Evolutionary conservation across 2,329 filamentous ascomycete genomes (phyloP).

Genomic region (Hortaea werneckii): DNA sequence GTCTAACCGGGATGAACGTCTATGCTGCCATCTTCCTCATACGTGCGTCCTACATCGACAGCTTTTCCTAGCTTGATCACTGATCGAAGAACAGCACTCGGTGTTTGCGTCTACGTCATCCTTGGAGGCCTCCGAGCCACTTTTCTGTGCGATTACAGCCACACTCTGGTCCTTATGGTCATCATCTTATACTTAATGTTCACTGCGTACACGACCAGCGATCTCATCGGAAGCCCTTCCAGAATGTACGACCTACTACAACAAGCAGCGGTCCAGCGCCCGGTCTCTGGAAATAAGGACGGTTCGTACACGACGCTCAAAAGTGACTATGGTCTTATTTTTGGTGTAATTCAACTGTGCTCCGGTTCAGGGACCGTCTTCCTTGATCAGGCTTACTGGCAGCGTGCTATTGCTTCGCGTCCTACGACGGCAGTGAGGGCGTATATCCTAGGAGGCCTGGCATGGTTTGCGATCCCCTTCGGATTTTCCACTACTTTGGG

Average conservation of each 20-base stretch:
- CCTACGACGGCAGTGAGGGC: conserved; percentile 28
- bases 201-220: conserved; percentile 28
- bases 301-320: conserved; percentile 32
- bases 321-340: conserved; percentile 7
- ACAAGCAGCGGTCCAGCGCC: conserved; percentile 23
- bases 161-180: conserved; percentile 33
- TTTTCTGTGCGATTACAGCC: conserved; percentile 29
- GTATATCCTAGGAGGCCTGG: conserved; percentile 32
- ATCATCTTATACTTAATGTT: conserved; percentile 36
- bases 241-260: conserved; percentile 30
- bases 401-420: conserved; percentile 31
- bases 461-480: conserved; percentile 41
- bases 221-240: conserved; percentile 29
- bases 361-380: conserved; percentile 22
- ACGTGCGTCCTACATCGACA: conserved; percentile 9
- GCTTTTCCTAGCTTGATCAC: not conserved
- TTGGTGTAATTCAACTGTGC: conserved; percentile 6
- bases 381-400: conserved; percentile 37
- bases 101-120: conserved; percentile 28
- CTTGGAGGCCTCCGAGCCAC: conserved; percentile 32
- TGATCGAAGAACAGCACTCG: conserved; percentile 14
- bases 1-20: conserved; percentile 34
- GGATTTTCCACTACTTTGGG: conserved; percentile 37
- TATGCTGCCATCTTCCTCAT: conserved; percentile 34
- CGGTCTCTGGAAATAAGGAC: conserved; percentile 28